Conservation (phyloP, 495 filamentous ascomycete species). For the Neurospora cerealis region DNA sequence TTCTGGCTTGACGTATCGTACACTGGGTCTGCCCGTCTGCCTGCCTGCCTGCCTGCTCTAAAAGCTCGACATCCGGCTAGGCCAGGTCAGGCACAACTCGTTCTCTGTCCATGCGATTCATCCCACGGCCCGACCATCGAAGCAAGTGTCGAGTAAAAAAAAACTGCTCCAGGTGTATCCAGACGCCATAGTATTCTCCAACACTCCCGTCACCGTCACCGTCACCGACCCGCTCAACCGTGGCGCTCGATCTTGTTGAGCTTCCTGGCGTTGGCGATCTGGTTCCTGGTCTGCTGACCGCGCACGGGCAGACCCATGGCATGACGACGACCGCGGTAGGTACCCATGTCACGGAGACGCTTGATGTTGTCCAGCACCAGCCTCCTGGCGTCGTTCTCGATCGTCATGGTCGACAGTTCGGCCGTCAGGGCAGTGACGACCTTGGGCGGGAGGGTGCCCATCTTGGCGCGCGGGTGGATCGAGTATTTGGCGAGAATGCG, state of each 20-base stretch:
- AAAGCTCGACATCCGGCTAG: neutral
- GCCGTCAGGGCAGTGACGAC: conserved; percentile 70
- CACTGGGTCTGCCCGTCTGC: neutral
- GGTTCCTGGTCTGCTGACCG: conserved; percentile 77
- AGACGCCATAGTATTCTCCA: neutral
- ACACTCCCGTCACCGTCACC: neutral
- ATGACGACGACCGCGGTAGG: conserved; percentile 82
- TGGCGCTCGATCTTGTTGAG: conserved; percentile 70
- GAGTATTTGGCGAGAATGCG: conserved; percentile 76
- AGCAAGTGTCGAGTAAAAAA: neutral
- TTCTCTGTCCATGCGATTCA: neutral
- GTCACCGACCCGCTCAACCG: conserved; percentile 26
- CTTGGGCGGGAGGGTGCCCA: conserved; percentile 59
- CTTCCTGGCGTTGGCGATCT: conserved; percentile 68
- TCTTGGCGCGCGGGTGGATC: conserved; percentile 71
- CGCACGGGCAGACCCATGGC: conserved; percentile 80
- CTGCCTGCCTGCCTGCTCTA: neutral
- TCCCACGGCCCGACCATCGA: neutral
- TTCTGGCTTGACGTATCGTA: conserved; percentile 9
- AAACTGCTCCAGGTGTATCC: neutral
- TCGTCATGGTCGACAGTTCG: conserved; percentile 82
- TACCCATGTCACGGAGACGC: conserved; percentile 80
- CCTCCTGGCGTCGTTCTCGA: conserved; percentile 79
- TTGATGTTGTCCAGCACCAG: conserved; percentile 74
- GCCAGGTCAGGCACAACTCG: neutral